Evolutionary conservation across 1,284 basidiomycete genomes (phyloP).

Genomic region (Melampsora larici-populina): DNA sequence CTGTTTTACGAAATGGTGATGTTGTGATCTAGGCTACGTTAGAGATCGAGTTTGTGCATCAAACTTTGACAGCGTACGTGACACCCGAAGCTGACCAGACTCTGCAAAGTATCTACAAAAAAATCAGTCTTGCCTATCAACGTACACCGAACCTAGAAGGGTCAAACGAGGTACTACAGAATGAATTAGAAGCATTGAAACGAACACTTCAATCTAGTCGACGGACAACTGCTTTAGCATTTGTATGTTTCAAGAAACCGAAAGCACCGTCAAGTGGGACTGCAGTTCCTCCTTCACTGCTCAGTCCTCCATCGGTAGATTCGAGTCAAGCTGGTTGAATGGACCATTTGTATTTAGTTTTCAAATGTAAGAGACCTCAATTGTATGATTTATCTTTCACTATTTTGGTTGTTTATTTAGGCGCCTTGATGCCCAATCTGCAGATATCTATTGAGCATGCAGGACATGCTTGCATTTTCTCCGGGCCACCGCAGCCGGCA

Average conservation of each 20-base stretch:
- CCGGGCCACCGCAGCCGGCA: too few relatives aligned
- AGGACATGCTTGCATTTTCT: too few relatives aligned
- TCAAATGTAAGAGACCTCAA: too few relatives aligned
- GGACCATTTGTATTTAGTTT: too few relatives aligned
- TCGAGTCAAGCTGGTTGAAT: too few relatives aligned
- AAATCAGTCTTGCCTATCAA: constrained; percentile 85
- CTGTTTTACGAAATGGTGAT: constrained; percentile 4
- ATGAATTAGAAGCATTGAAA: constrained; percentile 86
- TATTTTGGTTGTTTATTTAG: too few relatives aligned
- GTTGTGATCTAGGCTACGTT: constrained; percentile 73
- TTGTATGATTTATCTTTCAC: too few relatives aligned
- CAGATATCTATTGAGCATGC: too few relatives aligned
- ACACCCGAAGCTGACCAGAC: constrained; percentile 73
- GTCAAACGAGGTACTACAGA: constrained; percentile 64
- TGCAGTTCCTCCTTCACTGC: too few relatives aligned
- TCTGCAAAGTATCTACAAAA: constrained; percentile 85
- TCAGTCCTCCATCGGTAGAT: too few relatives aligned
- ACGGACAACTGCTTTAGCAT: constrained; percentile 87
- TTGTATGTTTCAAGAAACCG: constrained; percentile 64
- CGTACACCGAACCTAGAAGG: constrained; percentile 61
- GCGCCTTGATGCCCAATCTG: too few relatives aligned
- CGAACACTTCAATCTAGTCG: constrained; percentile 80
- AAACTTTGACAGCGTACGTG: constrained; percentile 84
- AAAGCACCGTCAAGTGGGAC: constrained; percentile 11
- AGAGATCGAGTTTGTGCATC: constrained; percentile 98